phyloP scores from a whole-genome alignment of 1,284 basidiomycete genomes.

The Irpex rosettiformis region DNA sequence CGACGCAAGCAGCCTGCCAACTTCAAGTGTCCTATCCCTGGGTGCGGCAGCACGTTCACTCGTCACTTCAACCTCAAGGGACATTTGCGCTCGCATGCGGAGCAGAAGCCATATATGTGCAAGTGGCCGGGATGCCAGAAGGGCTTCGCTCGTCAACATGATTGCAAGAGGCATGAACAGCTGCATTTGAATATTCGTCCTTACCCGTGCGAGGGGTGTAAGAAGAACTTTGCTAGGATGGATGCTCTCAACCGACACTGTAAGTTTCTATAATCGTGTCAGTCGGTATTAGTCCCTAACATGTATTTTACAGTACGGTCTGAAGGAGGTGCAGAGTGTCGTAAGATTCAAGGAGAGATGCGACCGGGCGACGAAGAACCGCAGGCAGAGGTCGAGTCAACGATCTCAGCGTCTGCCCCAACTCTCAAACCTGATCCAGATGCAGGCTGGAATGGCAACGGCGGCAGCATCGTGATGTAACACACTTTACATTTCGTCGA shows the following conservation, averaged over 20 bases:
- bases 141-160: conserved; percentile 81
- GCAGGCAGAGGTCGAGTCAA: neutral
- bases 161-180: conserved; percentile 81
- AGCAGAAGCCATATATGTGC: conserved; percentile 81
- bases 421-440: conserved; percentile 13
- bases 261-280: conserved; percentile 35
- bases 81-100: conserved; percentile 80
- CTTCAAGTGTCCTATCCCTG: conserved; percentile 71
- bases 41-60: conserved; percentile 82
- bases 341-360: conserved; percentile 34
- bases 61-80: conserved; percentile 80
- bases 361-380: conserved; percentile 15
- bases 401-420: neutral
- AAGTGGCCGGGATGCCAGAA: conserved; percentile 84
- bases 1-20: conserved; percentile 72
- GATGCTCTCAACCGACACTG: conserved; percentile 77
- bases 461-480: conserved; percentile 10
- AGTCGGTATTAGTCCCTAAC: conserved; percentile 9
- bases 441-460: conserved; percentile 1
- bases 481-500: neutral
- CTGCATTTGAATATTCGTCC: conserved; percentile 75
- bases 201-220: conserved; percentile 75
- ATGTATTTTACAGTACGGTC: conserved; percentile 40
- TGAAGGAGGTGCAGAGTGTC: conserved; percentile 54
- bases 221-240: conserved; percentile 76